Evolutionary conservation across 345 rosid genomes (phyloP), one percentile per base, ranked within the genome.

Genomic region (Linum trigynum): DNA sequence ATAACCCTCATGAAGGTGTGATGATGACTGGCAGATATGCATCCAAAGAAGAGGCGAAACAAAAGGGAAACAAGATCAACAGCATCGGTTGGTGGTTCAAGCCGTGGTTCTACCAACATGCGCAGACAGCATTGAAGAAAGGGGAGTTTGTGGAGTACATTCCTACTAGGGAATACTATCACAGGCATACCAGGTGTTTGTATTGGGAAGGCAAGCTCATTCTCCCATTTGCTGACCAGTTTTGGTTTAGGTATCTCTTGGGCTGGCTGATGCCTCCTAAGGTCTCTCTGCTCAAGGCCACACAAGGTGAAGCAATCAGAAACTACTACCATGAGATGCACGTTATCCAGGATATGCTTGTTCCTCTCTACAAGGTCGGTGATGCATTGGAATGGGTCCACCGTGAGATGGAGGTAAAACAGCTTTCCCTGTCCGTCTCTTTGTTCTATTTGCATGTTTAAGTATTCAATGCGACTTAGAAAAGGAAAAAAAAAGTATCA

Each of bases 241-340:
- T 79, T 65, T 95, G 99, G 99, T 95, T 91, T 67, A 86, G 99
- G 84, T 87, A 72, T 68, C 86, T 91, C 50, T 72, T 95, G 36
- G 99, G 99, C 76, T 95, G 99, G 99, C 7, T 91, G 81, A 95
- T 91, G 99, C 99, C 99, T 50, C 99, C 99, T 11, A 95, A 95
- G 87, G 97, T 95, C 63, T 95, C 99, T 57, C 82, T 95, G 77
- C 99, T 91, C 59, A 95, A 95, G 79, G 96, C 95, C 15, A 95
- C 97, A 61, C 99, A 95, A 81, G 99, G 99, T 62, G 99, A 95
- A 82, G 91, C 97, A 62, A 85, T 95, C 66, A 82, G 99, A 64
- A 89, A 95, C 86, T 95, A 87, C 70, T 91, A 95, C 84, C 99
- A 95, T 74, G 96, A 95, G 64, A 91, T 72, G 81, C 99, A 95